phyloP scores from a whole-genome alignment of 257 asterid genomes.

The Hygrophila difformis region DNA sequence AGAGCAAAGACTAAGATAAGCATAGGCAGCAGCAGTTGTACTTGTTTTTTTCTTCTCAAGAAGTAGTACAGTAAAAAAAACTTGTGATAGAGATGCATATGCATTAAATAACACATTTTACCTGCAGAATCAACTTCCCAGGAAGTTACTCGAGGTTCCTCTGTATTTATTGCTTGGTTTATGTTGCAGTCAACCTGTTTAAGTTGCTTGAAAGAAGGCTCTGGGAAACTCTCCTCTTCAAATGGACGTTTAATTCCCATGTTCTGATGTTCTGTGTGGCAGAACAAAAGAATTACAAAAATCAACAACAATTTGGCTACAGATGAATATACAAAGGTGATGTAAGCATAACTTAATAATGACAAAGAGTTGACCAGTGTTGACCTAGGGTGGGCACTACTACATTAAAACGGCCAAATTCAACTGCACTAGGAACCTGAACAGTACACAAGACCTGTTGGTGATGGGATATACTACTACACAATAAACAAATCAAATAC shows the following conservation, averaged over 20 bases:
- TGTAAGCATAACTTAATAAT: neutral
- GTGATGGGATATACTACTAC: too few relatives aligned
- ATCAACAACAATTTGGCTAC: neutral
- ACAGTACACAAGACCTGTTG: too few relatives aligned
- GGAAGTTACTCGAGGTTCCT: constrained; percentile 22
- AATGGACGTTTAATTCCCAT: constrained; percentile 70
- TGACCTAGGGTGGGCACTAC: too few relatives aligned
- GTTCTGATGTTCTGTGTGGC: constrained; percentile 33
- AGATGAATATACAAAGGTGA: neutral
- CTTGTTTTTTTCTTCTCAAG: neutral
- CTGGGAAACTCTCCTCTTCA: constrained; percentile 35
- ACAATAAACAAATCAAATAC: too few relatives aligned
- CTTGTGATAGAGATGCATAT: neutral
- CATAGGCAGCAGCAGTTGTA: too few relatives aligned
- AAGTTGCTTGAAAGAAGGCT: constrained; percentile 45
- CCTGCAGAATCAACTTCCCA: constrained; percentile 29
- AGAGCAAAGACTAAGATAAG: too few relatives aligned
- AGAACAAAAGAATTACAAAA: constrained; percentile 9
- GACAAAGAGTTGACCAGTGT: too few relatives aligned
- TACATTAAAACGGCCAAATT: too few relatives aligned
- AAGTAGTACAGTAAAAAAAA: neutral
- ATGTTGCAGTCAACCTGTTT: constrained; percentile 34
- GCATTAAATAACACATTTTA: constrained; percentile 20
- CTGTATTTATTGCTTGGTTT: constrained; percentile 16
- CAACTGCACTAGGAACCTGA: too few relatives aligned